Evolutionary conservation across 2,329 filamentous ascomycete genomes (phyloP), one percentile per base, ranked within the genome.

Genomic region (Lecanicillium sp.): DNA sequence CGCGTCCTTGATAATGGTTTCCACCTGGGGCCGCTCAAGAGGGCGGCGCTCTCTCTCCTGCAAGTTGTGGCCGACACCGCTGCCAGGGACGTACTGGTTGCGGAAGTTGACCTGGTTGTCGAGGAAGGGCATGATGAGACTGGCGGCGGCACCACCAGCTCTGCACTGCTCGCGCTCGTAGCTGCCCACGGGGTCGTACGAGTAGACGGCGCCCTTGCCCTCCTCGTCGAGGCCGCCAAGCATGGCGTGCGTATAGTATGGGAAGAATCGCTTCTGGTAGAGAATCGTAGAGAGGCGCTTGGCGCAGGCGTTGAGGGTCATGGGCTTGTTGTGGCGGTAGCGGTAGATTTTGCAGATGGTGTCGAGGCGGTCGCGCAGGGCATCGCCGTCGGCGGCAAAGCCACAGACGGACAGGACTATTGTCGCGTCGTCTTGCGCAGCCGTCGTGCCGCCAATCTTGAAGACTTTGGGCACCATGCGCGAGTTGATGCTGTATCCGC

Each of bases 41-140:
- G 86, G 84, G 55, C 80, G 71, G 44, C 76, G 73, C 59, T 79
- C 73, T 51, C 82, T 75, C 64, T 84, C 77, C 68, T 84, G 68
- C 53, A 96, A 68, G 39, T 81, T 82, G 63, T 95, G 85, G 31
- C 90, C 90, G 44, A 77, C 75, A 41, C 87, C 88, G 53, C 85
- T 90, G 33, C 83, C 86, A 10, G 90, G 88, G 40, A 92, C 74
- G 60, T 95, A 94, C 71, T 96, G 90, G 63, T 98, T 98, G 77
- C 96, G 98, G 74, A 90, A 90, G 70, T 97, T 97, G 71, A 98
- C 92, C 68, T 98, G 94, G 64, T 98, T 98, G 65, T 98, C 92
- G 57, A 98, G 68, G 74, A 98, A 98, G 2, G 92, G 92, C 86
- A 96, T 98, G 66, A 98, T 98, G 63, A 98, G 69, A 56, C 86